Base-by-base conservation (phyloP, 768 basidiomycete species). In the Panus rudis region DNA sequence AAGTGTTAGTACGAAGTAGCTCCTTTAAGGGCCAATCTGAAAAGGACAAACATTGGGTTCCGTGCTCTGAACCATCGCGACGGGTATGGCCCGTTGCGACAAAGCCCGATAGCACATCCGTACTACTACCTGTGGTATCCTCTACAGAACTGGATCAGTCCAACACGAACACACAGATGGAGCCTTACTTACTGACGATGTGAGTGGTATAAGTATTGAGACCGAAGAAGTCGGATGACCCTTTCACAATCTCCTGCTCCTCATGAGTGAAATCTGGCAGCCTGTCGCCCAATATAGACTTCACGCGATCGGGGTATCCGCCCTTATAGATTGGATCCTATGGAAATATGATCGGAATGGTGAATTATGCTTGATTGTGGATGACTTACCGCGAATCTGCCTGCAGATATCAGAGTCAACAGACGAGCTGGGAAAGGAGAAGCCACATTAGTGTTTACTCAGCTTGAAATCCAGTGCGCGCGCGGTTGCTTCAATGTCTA, bases 201-300 rank as follows among this genome's bases (percentile, higher is more conserved):
- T 79, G 76, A 10, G 78, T 82, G 4, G 80, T 80, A 55, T 84
- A 83, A 0, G 81, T 80, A 59, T 82, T 83, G 73, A 82, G 75
- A 24, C 80, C 81, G 54, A 81, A 82, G 59, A 82, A 84, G 56
- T 81, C 81, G 2, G 79, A 79, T 2, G 78, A 82, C 34, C 75
- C 76, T 41, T 76, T 73, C 28, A 83, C 77, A 25, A 83, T 53
- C 0, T 63, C 64, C 47, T 72, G 54, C 50, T 84, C 79, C 24
- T 76, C 78, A 6, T 65, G 53, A 1, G 78, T 76, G 52, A 76
- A 79, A 32, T 69, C 67, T 0, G 77, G 75, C 34, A 82, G 71
- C n/a, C 78, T 73, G 43, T 74, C 68, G 12, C 73, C 73, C 39
- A 78, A 68, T 19, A 80, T 71, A 42, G 71, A 66, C 19, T 72